Conservation (phyloP, 192 early-diverging fungal species). For the Globomyces pollinis-pini region DNA sequence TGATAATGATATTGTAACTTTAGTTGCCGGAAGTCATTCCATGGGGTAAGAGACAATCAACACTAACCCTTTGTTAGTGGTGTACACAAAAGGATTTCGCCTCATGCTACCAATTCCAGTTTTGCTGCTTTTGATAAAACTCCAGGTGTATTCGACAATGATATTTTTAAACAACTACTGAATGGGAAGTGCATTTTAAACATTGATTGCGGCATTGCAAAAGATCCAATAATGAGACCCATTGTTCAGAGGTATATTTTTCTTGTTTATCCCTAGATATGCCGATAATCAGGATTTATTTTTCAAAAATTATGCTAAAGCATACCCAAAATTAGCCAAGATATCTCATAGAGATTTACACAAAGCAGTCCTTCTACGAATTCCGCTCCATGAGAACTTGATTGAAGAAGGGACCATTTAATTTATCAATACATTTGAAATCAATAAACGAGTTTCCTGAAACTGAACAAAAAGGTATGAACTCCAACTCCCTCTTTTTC, state of each 20-base stretch:
- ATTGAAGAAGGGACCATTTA: constrained; percentile 38
- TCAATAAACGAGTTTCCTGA: too few relatives aligned
- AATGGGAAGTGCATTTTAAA: constrained; percentile 17
- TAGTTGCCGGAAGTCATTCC: constrained; percentile 21
- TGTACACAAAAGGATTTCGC: constrained; percentile 12
- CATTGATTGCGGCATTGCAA: constrained; percentile 21
- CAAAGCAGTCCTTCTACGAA: background rate
- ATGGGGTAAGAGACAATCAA: constrained; percentile 23
- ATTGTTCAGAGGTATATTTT: constrained; percentile 29
- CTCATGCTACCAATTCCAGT: constrained; percentile 11
- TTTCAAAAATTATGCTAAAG: constrained; percentile 21
- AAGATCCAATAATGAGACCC: constrained; percentile 14
- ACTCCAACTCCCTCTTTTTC: too few relatives aligned
- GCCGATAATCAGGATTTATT: constrained; percentile 18
- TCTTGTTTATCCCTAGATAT: constrained; percentile 8
- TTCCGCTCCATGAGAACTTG: constrained; percentile 41
- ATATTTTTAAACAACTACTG: constrained; percentile 24
- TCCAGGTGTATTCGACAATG: constrained; percentile 31
- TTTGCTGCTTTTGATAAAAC: constrained; percentile 30
- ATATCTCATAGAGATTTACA: background rate
- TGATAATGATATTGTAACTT: constrained; percentile 16
- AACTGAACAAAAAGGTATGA: too few relatives aligned
- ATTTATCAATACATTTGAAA: too few relatives aligned
- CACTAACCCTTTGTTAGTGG: background rate
- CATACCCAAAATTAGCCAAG: constrained; percentile 14